Base-by-base conservation (phyloP, 2,329 filamentous ascomycete genomes). In the Sarocladium oryzae region DNA sequence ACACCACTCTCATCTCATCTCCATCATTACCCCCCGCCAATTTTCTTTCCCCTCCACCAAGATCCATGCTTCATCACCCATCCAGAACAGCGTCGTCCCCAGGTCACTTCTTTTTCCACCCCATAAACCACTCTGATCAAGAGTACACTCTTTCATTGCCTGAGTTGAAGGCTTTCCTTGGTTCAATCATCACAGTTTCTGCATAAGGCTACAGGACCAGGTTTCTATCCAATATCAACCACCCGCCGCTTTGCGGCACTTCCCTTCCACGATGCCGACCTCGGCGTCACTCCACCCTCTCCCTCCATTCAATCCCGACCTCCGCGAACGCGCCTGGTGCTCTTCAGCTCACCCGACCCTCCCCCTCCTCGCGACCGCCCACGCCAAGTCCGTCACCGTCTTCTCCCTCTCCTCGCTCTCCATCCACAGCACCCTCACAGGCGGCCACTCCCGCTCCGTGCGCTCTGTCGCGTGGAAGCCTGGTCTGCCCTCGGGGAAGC, bases 401-500 rank as follows among this genome's bases (percentile, higher is more conserved):
- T 96, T 95, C 76, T 95, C 88, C 48, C 82, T 97, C 48, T 81
- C 81, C 32, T 87, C 86, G 51, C 88, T 95, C 64, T 83, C 83
- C 13, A 79, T 89, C 48, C 85, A 95, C 63, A 89, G 85, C 62
- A 81, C 79, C 18, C 84, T 97, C 51, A 84, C 85, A 7, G 91
- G 90, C 54, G 93, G 92, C 7, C 93, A 99, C 71, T 88, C 89
- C 59, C 87, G 93, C 52, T 93, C 87, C 60, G 84, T 99, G n/a
- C 82, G 93, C 51, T 82, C 83, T 48, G 82, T 85, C 18, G 85
- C 89, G 33, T 99, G 93, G 93, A 95, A 95, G 69, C 90, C 91
- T 0, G 77, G 78, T 54, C 69, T 81, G 38, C 71, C 77, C 13
- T 69, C 72, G 2, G 69, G 75, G 55, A 81, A 84, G 63, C 84